Conservation (phyloP, 768 basidiomycete genomes). For the Hericium alpestre region DNA sequence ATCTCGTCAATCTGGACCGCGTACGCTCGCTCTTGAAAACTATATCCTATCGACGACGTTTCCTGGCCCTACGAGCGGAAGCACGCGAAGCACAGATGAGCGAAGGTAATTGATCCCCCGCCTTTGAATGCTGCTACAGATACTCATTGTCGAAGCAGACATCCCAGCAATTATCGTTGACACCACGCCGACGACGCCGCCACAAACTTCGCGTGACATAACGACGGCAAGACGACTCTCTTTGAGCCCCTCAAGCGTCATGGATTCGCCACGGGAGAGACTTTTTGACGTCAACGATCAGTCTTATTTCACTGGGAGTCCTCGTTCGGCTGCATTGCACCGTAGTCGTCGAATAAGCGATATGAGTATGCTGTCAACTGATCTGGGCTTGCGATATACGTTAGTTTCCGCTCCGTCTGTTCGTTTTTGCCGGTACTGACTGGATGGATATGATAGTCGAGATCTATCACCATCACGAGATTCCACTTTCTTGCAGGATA, state of each 20-base stretch:
- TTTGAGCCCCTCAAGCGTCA: conserved; percentile 6
- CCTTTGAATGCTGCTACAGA: background rate
- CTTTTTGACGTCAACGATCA: conserved; percentile 23
- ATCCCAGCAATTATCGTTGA: conserved; percentile 69
- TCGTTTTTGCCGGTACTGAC: background rate
- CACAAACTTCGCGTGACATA: conserved; percentile 37
- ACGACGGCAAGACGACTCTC: conserved; percentile 25
- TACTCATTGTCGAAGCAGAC: conserved; percentile 23
- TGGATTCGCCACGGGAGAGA: conserved; percentile 16
- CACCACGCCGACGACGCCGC: conserved; percentile 41
- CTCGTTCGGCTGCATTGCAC: conserved; percentile 36
- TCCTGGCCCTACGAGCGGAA: conserved; percentile 41
- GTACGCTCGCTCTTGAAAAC: conserved; percentile 73
- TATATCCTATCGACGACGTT: conserved; percentile 62
- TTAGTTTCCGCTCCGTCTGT: conserved; percentile 21
- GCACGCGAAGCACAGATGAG: conserved; percentile 11
- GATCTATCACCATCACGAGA: conserved; percentile 18
- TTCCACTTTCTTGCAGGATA: conserved; percentile 12
- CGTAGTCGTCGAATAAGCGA: conserved; percentile 50
- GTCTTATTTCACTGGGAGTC: conserved; percentile 35
- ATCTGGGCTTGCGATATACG: conserved; percentile 38
- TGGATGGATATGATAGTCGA: conserved; percentile 12
- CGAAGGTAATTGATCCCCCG: no score
- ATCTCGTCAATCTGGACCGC: conserved; percentile 76
- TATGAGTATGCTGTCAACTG: conserved; percentile 43